These are phyloP conservation scores for Akanthomyces dipterigenus DNA, from an alignment of 2,329 filamentous ascomycete species.

Conservation along the genomic window DNA sequence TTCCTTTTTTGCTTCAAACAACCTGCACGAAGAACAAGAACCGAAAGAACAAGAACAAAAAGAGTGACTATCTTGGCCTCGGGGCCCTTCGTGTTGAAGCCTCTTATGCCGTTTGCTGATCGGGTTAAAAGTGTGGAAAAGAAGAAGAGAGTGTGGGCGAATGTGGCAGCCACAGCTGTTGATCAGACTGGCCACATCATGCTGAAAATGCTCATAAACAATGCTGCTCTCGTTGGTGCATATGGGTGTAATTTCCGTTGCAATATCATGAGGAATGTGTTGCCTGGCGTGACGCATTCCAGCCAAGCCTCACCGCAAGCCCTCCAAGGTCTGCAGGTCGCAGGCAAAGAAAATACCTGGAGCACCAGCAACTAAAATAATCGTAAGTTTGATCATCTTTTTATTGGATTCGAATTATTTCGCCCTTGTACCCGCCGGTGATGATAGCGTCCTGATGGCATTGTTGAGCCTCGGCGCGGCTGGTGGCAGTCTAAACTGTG, in stretches of 20 bases:
- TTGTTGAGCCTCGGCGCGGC: background rate
- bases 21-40: background rate
- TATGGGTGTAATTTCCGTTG: slow-evolving; percentile 19
- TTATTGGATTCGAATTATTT: background rate
- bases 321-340: background rate
- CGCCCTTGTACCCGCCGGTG: background rate
- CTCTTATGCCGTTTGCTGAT: background rate
- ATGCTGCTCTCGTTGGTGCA: background rate
- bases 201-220: slow-evolving; percentile 5
- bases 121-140: background rate
- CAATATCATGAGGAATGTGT: slow-evolving; percentile 33
- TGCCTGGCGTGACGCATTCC: slow-evolving; percentile 32
- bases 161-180: background rate
- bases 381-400: background rate
- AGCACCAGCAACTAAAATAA: too few relatives aligned
- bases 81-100: background rate
- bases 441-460: background rate
- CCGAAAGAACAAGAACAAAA: background rate
- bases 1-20: background rate
- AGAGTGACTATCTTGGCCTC: background rate
- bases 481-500: background rate
- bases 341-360: background rate
- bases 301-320: slow-evolving; percentile 14
- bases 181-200: background rate
- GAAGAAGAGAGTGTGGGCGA: background rate